These are phyloP conservation scores for barrel medic (Medicago truncatula) DNA, from an alignment of 306 rosid genomes.

Conservation along the genomic window DNA sequence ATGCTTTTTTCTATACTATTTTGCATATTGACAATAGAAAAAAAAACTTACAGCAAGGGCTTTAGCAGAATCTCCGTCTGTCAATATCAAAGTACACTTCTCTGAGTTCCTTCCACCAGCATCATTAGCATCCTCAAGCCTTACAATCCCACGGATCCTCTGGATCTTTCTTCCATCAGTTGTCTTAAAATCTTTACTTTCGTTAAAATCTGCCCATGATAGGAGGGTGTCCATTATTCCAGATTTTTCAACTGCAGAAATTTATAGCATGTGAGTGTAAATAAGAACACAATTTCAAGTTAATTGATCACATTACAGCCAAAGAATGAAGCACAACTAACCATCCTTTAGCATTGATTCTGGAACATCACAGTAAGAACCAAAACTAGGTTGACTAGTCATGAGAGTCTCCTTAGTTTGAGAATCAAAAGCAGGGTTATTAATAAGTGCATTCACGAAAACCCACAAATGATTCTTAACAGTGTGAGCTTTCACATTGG, in stretches of 20 bases:
- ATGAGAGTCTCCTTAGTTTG: constrained; percentile 96
- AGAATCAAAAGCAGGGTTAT: constrained; percentile 96
- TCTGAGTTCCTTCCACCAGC: constrained; percentile 92
- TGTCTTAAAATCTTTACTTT: constrained; percentile 87
- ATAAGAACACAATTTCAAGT: background rate
- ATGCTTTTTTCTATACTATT: background rate
- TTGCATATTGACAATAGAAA: background rate
- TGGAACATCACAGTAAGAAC: constrained; percentile 82
- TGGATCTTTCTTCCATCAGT: constrained; percentile 92
- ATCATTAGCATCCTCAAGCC: constrained; percentile 93
- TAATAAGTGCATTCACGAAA: constrained; percentile 91
- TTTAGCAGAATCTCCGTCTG: constrained; percentile 97
- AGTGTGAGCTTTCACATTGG: constrained; percentile 85
- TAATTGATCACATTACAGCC: background rate
- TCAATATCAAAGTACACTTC: constrained; percentile 87
- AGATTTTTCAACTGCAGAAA: constrained; percentile 72
- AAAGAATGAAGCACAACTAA: constrained; percentile 38
- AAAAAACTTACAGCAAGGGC: constrained; percentile 84
- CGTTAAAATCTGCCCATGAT: constrained; percentile 93
- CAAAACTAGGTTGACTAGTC: constrained; percentile 80
- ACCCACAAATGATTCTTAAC: constrained; percentile 95
- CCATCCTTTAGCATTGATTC: constrained; percentile 81
- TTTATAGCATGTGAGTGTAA: constrained; percentile 15
- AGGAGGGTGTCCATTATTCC: constrained; percentile 89
- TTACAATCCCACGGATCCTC: constrained; percentile 76